Percentiles rank a stretch among this genome's conserved stretches.
phyloP scores from a whole-genome alignment of 371 early-diverging fungal species.

The Apophysomyces variabilis region DNA sequence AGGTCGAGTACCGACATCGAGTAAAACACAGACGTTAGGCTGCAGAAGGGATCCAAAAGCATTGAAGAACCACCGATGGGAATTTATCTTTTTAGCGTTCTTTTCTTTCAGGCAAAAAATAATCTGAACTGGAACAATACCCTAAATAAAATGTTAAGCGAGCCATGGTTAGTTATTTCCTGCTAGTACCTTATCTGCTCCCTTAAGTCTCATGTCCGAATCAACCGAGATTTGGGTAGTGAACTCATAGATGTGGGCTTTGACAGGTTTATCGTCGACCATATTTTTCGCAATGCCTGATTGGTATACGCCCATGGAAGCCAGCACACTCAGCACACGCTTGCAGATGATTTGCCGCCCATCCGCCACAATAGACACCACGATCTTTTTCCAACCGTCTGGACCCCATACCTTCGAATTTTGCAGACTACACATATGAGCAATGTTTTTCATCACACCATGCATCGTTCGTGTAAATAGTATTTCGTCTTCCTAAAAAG shows the following conservation, averaged over 20 bases:
- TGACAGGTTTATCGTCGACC: conserved; percentile 63
- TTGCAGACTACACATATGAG: conserved; percentile 69
- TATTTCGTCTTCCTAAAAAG: conserved; percentile 59
- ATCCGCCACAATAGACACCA: conserved; percentile 86
- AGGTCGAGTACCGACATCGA: conserved; percentile 79
- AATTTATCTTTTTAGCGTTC: conserved; percentile 89
- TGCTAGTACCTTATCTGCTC: conserved; percentile 45
- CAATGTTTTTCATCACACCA: conserved; percentile 81
- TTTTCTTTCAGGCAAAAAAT: conserved; percentile 87
- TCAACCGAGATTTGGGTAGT: conserved; percentile 73
- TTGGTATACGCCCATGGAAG: conserved; percentile 73
- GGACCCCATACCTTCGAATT: conserved; percentile 69
- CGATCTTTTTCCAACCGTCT: conserved; percentile 85
- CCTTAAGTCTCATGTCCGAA: conserved; percentile 49
- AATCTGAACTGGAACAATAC: conserved; percentile 75
- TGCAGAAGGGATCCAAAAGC: conserved; percentile 71
- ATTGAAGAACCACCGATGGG: conserved; percentile 88
- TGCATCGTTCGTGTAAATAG: conserved; percentile 78
- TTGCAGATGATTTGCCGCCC: conserved; percentile 74
- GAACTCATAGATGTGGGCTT: conserved; percentile 86
- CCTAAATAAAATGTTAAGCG: conserved; percentile 28
- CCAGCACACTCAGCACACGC: conserved; percentile 58
- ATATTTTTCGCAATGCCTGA: conserved; percentile 74
- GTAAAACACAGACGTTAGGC: conserved; percentile 76
- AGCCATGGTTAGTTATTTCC: not conserved